Evolutionary conservation across 179 eudicot species (phyloP), one percentile per base, ranked within the genome.

Genomic region (Amaranthus tricolor): DNA sequence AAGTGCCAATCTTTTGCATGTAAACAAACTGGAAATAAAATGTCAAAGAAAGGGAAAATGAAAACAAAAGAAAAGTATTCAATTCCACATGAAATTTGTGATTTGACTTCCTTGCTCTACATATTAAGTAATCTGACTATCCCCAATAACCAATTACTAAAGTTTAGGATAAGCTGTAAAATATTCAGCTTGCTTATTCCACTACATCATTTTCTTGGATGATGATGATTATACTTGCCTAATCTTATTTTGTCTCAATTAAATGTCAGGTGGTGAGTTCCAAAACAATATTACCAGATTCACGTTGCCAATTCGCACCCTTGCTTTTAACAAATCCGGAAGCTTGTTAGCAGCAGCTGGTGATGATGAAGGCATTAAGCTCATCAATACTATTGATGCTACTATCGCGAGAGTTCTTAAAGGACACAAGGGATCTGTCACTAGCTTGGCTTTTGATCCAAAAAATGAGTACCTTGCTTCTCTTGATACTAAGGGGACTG

Each of bases 341-440:
- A 87, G 93, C 80, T 82, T 95, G 90, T 83, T 95, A 85, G 99
- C 99, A 65, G 98, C 98, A 70, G 96, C 92, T 68, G 98, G 99
- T 71, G 99, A 95, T 74, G 99, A 91, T 51, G 99, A 95, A 77
- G 99, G 99, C 78, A 95, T 95, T 75, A 95, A 95, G 76, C 93
- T 95, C 71, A 88, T 95, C 73, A 93, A 93, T 68, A 95, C 99
- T 5, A 77, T 95, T 73, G 99, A 95, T 81, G 99, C 97, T 74
- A 85, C 99, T 24, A 89, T 95, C 66, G 93, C 99, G n/a, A 82
- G 99, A 74, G 87, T 93, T 65, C 87, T 95, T 16, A 95, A 95
- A 86, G 99, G 96, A 63, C 99, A 95, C 62, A 91, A 81, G 84
- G 96, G 94, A 66, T 84, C 93, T 9, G 66, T 95, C 74, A 91